phyloP scores from a whole-genome alignment of 208 protist genomes.

The Porcisia hertigi region DNA sequence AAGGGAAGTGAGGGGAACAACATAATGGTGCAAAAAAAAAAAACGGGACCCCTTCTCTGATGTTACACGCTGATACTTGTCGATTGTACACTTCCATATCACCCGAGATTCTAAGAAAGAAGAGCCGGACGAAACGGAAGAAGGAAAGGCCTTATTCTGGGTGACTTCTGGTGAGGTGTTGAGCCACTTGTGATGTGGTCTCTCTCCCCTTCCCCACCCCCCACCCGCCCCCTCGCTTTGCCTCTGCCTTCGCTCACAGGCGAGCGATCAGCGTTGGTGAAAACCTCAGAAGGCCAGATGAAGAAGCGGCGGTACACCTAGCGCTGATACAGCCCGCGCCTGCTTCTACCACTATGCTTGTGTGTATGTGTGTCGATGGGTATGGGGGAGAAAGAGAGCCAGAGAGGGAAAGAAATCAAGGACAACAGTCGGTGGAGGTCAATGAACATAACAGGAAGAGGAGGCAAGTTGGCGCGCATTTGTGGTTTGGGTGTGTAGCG shows the following conservation, averaged over 20 bases:
- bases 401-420: background rate
- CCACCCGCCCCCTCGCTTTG: background rate
- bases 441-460: background rate
- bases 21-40: background rate
- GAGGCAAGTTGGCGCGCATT: background rate
- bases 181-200: too few relatives aligned
- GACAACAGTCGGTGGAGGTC: background rate
- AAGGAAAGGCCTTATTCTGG: too few relatives aligned
- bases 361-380: background rate
- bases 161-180: too few relatives aligned
- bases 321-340: background rate
- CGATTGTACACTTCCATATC: too few relatives aligned
- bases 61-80: too few relatives aligned
- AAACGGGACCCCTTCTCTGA: too few relatives aligned
- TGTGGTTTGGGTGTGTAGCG: background rate
- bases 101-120: too few relatives aligned
- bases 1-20: background rate
- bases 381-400: too few relatives aligned
- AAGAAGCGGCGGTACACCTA: background rate
- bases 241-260: background rate
- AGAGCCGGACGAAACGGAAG: too few relatives aligned
- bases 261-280: background rate
- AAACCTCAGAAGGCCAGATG: background rate
- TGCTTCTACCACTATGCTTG: background rate
- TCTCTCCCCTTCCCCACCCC: too few relatives aligned